Percentiles rank a stretch among this genome's conserved stretches.
Conservation (phyloP, 2,329 filamentous ascomycete species). For the Chalaropsis thielavioides region DNA sequence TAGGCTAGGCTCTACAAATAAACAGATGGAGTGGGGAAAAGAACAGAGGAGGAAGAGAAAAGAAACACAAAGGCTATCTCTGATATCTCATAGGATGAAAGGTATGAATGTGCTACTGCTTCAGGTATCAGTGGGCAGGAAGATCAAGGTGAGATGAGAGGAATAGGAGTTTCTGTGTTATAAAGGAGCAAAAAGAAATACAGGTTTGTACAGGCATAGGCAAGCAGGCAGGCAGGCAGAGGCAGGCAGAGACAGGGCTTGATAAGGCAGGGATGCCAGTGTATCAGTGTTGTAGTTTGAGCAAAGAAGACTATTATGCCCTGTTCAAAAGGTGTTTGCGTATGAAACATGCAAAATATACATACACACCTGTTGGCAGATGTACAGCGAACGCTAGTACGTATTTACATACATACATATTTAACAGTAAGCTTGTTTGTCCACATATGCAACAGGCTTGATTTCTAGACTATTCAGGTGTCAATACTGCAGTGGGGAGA, state of each 20-base stretch:
- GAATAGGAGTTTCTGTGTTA: neutral
- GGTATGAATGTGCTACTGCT: neutral
- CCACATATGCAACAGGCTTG: too few relatives aligned
- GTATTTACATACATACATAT: too few relatives aligned
- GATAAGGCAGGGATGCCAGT: neutral
- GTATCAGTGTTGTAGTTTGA: neutral
- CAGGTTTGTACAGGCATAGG: neutral
- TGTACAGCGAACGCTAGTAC: too few relatives aligned
- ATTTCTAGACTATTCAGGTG: too few relatives aligned
- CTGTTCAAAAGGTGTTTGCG: neutral
- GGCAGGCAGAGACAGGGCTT: neutral
- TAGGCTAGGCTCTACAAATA: too few relatives aligned
- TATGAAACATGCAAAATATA: too few relatives aligned
- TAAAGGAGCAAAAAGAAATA: neutral
- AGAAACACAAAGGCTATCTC: neutral
- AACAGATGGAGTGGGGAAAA: neutral
- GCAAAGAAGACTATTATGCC: neutral
- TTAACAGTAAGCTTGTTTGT: too few relatives aligned
- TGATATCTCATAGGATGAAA: neutral
- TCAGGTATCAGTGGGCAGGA: neutral
- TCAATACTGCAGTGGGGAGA: too few relatives aligned
- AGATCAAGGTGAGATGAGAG: neutral
- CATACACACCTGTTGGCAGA: too few relatives aligned
- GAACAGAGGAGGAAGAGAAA: too few relatives aligned
- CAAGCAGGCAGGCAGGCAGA: neutral